Evolutionary conservation across 108 stramenopile species (phyloP), one percentile per base, ranked within the genome.

Genomic region (Stephanodiscus minutulus): DNA sequence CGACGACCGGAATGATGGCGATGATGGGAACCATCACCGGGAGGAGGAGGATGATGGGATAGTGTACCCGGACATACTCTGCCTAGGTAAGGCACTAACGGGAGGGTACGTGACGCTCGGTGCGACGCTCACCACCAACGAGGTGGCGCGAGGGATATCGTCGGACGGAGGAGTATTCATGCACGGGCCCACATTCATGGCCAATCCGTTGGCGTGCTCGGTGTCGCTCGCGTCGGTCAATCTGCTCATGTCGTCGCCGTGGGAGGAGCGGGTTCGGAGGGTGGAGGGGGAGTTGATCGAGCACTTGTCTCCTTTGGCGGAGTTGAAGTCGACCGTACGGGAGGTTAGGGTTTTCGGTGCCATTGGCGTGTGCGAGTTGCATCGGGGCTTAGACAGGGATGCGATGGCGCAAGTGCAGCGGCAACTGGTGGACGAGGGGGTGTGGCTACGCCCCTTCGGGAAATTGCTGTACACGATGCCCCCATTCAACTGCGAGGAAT

Each of bases 171-270:
- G 85, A 22, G 85, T 84, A 5, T 81, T 93, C 18, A 89, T 93
- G 88, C 92, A 93, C 46, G 90, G 90, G 10, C 92, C 89, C 17
- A 93, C 92, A 10, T 93, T 93, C 65, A 91, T 91, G 88, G 92
- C 83, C 15, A 93, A 93, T 70, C 92, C 92, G 29, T 66, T 89
- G 55, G 92, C 92, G 25, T 89, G 88, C 65, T 79, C 92, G n/a
- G 88, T 91, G 0, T 78, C 87, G 44, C 47, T 87, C 41, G 91
- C 89, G 54, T 85, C 84, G 3, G 28, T 89, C 20, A 64, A 82
- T 55, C 56, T 90, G 44, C 63, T 95, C 52, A 56, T 73, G 66
- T 59, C 63, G 1, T 86, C 85, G 21, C 64, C 83, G 12, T 89
- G 86, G 83, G 31, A 83, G 54, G 50, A 61, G 9, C 73, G 77